Evolutionary conservation across 2,329 filamentous ascomycete species (phyloP), one percentile per base, ranked within the genome.

Genomic region (Dothistroma septosporum): DNA sequence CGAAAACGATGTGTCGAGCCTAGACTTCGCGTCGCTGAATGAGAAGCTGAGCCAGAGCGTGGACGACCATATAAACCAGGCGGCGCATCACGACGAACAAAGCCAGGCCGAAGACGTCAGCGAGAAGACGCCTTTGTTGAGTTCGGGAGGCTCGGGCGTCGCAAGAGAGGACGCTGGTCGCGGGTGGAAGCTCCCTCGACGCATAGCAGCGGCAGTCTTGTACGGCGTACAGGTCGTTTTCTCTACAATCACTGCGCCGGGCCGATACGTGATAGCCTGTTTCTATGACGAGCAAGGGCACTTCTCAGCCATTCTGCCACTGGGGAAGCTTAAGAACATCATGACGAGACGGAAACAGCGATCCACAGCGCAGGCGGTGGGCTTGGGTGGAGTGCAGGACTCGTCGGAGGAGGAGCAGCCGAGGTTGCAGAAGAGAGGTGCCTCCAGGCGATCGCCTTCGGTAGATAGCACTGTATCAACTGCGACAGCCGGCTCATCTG

Each of bases 271-370:
- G 59, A 85, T 92, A 62, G 88, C 90, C 66, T 92, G 85, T 72
- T 88, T 97, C 69, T 93, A 90, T 77, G 87, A 95, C 71, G 87
- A 91, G 50, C 79, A 89, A 60, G 91, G 91, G 55, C 81, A 81
- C 55, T 96, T 96, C 74, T 88, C 91, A 57, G 85, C 91, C n/a
- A 77, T 94, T 61, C 78, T 86, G 53, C 92, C 91, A 61, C 76
- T 94, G 48, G 83, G 84, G 71, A 87, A 83, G 70, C 79, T 93
- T 28, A 74, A 64, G 53, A 67, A 76, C 64, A 76, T 72, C 60
- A 83, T 85, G 63, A 81, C 75, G 49, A 72, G 73, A 47, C 72
- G 75, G 37, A 73, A 73, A 58, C 61, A 68, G 44, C 74, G 72
- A 44, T 71, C 60, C 10, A 53, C 62, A 14, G 64, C 62, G 52